Conservation (phyloP, 352 stramenopile genomes). For the Phytophthora agathidicida region DNA sequence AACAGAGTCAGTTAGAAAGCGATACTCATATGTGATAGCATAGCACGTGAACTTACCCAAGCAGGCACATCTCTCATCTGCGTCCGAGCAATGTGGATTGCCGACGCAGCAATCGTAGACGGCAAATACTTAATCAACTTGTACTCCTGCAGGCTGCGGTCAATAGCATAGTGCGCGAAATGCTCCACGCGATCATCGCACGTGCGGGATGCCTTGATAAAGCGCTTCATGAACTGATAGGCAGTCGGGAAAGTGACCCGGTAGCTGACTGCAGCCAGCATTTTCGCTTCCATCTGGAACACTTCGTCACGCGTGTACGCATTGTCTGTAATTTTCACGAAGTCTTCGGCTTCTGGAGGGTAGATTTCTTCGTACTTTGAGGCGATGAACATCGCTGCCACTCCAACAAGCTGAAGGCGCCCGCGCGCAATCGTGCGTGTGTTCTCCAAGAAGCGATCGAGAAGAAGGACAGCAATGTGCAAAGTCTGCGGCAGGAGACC, state of each 20-base stretch:
- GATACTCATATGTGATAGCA: background rate
- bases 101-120: conserved; percentile 96
- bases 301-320: conserved; percentile 91
- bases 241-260: conserved; percentile 85
- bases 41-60: conserved; percentile 68
- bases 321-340: conserved; percentile 97
- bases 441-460: conserved; percentile 85
- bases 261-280: conserved; percentile 75
- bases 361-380: conserved; percentile 99
- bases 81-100: conserved; percentile 95
- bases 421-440: conserved; percentile 72
- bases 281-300: conserved; percentile 83
- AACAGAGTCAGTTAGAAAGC: conserved; percentile 10
- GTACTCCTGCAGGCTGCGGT: conserved; percentile 99
- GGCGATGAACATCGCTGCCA: conserved; percentile 96
- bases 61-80: conserved; percentile 77
- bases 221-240: conserved; percentile 89
- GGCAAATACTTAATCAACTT: conserved; percentile 97
- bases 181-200: conserved; percentile 77
- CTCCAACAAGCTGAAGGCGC: conserved; percentile 95
- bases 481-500: conserved; percentile 78
- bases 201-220: conserved; percentile 81
- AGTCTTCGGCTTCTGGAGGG: conserved; percentile 92
- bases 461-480: conserved; percentile 84
- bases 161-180: conserved; percentile 98